A percentile compares a stretch with the other conserved stretches of the same genome.
phyloP scores from a whole-genome alignment of 2,329 filamentous ascomycete genomes.

The Sporothrix luriei region DNA sequence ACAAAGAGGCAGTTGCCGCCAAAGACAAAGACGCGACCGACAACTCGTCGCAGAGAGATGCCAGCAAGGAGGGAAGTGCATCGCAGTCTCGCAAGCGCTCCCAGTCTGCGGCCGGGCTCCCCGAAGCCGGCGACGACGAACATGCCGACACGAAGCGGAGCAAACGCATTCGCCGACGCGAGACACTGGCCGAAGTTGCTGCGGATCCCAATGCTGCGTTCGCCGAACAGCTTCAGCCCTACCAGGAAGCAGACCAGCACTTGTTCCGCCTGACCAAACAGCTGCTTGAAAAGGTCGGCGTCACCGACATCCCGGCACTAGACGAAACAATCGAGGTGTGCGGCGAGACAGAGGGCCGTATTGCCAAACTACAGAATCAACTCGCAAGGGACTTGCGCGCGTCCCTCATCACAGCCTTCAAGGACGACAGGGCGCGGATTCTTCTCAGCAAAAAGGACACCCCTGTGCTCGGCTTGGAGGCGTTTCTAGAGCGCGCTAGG shows the following conservation, averaged over 20 bases:
- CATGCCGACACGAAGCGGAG: slow-evolving; percentile 62
- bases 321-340: slow-evolving; percentile 56
- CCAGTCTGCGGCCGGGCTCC: slow-evolving; percentile 62
- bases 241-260: slow-evolving; percentile 59
- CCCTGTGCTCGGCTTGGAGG: slow-evolving; percentile 57
- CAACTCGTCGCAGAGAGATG: slow-evolving; percentile 11
- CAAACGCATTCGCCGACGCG: slow-evolving; percentile 65
- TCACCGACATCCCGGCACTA: slow-evolving; percentile 45
- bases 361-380: slow-evolving; percentile 51
- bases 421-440: slow-evolving; percentile 57
- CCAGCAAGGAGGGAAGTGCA: slow-evolving; percentile 43
- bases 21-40: slow-evolving; percentile 26
- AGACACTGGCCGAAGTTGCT: slow-evolving; percentile 57
- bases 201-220: slow-evolving; percentile 56
- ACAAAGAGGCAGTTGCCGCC: slow-evolving; percentile 9
- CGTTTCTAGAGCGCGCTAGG: slow-evolving; percentile 66
- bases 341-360: slow-evolving; percentile 52
- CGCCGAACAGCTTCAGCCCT: slow-evolving; percentile 59
- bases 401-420: slow-evolving; percentile 52
- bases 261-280: slow-evolving; percentile 60
- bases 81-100: slow-evolving; percentile 57
- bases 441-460: slow-evolving; percentile 58
- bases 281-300: slow-evolving; percentile 58
- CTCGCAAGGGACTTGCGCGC: slow-evolving; percentile 55
- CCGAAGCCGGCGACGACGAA: slow-evolving; percentile 56